Base-by-base conservation (phyloP, 495 filamentous ascomycete genomes). In the Penicillium ochrochloron region DNA sequence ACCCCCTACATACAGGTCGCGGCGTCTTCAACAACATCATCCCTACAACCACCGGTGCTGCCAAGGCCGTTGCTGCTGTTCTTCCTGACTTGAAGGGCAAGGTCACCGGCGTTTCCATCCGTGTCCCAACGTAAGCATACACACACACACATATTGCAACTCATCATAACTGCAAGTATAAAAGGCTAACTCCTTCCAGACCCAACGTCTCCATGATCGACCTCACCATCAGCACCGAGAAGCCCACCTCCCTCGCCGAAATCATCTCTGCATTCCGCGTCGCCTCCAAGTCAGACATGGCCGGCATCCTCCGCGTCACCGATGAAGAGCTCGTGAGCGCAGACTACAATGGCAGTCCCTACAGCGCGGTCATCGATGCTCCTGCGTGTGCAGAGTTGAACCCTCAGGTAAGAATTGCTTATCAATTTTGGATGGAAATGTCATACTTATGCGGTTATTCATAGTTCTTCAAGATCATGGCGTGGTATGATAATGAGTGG, bases 171-270 rank as follows among this genome's bases (percentile, higher is more conserved):
- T 19, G 1, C 4, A 14, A 39, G 1, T 52, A 8, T n/a, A 39
- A 12, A 39, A 19, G 44, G 31, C 27, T 34, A 42, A 51, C 3
- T 37, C 21, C 2, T 23, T 1, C 42, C 55, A 77, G 75, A 23
- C 75, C 75, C 35, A 75, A 77, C 46, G 75, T 75, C 44, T 77
- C 75, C 50, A 73, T 77, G 73, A 77, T 77, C 60, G 75, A 75
- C 50, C 59, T 77, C 21, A 77, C 75, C 3, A 62, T 77, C 66
- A 69, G 70, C 70, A 77, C 75, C 4, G 68, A 69, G 4, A 68
- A 70, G 56, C 71, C 75, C 2, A 77, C 75, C 39, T 74, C 73
- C 17, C 60, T 75, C 15, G 35, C 69, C 17, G 75, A 77, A 60
- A 74, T 77, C 42, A 25, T 77, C 42, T 62, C 66, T 35, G 66